A percentile compares a stretch with the other conserved stretches of the same genome.
phyloP scores from a whole-genome alignment of 768 basidiomycete species.

The Hortiboletus campestris region DNA sequence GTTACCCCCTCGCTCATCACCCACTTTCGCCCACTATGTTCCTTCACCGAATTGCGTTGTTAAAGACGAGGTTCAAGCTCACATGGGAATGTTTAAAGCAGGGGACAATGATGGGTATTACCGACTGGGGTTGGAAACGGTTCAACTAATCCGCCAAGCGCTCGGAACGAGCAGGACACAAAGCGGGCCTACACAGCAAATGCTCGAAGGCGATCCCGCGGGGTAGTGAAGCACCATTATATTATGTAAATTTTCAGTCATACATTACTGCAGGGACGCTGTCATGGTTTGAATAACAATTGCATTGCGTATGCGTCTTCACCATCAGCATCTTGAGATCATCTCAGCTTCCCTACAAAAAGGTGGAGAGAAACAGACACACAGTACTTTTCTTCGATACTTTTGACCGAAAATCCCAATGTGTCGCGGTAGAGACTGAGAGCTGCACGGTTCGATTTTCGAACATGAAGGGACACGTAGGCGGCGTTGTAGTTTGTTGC shows the following conservation, averaged over 20 bases:
- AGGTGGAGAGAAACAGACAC: constrained; percentile 33
- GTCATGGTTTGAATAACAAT: constrained; percentile 48
- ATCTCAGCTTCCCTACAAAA: constrained; percentile 7
- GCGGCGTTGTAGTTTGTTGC: constrained; percentile 77
- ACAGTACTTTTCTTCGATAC: constrained; percentile 92
- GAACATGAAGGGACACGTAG: constrained; percentile 86
- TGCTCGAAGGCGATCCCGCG: not conserved
- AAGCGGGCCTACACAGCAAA: not conserved
- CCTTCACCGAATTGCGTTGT: constrained; percentile 67
- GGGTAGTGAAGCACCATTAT: constrained; percentile 5
- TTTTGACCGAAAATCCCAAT: constrained; percentile 83
- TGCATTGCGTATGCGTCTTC: constrained; percentile 95
- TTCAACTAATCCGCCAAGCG: constrained; percentile 59
- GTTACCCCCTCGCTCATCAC: constrained; percentile 55
- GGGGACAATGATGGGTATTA: constrained; percentile 89
- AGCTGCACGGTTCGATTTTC: constrained; percentile 93
- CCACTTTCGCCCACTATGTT: constrained; percentile 52
- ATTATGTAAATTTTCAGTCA: constrained; percentile 5
- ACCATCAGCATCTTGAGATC: constrained; percentile 77
- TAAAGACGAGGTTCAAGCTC: constrained; percentile 77
- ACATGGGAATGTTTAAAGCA: constrained; percentile 84
- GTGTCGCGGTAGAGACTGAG: constrained; percentile 86
- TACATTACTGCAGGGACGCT: not conserved
- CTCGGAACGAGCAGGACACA: constrained; percentile 27
- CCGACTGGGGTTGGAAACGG: constrained; percentile 69